These are phyloP conservation scores for Eimeria praecox DNA, from an alignment of 169 alveolate genomes.

Conservation along the genomic window DNA sequence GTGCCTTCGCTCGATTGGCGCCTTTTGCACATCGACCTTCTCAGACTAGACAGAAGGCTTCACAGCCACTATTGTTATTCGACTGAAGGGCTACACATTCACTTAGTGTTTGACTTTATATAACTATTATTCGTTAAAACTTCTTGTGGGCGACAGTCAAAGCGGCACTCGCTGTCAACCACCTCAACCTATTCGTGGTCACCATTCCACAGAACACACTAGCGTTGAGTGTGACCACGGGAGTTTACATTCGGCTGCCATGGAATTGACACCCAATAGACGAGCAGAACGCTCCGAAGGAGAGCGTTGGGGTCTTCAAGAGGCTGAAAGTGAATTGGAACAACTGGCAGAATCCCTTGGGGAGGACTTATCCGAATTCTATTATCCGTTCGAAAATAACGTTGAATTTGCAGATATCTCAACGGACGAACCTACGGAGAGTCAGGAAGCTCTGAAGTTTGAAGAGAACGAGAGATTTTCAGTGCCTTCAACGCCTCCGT, in stretches of 20 bases:
- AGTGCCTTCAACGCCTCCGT: conserved; percentile 12
- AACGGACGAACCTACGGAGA: not conserved
- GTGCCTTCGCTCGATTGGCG: not conserved
- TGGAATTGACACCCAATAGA: not conserved
- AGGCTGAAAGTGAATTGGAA: not conserved
- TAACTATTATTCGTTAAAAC: not conserved
- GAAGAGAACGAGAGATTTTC: not conserved
- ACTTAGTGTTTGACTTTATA: not conserved
- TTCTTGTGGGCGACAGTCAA: not conserved
- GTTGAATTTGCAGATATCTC: conserved; percentile 17
- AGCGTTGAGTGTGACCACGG: not conserved
- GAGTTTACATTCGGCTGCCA: not conserved
- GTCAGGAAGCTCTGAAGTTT: not conserved
- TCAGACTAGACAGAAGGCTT: not conserved
- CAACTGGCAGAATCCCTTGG: not conserved
- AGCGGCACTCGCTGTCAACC: no score
- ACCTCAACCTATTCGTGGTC: not conserved
- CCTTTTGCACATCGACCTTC: not conserved
- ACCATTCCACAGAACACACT: not conserved
- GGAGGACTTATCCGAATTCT: not conserved
- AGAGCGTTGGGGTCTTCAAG: not conserved
- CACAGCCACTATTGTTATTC: not conserved
- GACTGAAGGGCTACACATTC: not conserved
- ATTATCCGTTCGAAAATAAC: not conserved
- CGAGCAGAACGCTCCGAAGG: not conserved